Evolutionary conservation across 1,284 basidiomycete genomes (phyloP).

Genomic region (Microbotryomycetes sp.): DNA sequence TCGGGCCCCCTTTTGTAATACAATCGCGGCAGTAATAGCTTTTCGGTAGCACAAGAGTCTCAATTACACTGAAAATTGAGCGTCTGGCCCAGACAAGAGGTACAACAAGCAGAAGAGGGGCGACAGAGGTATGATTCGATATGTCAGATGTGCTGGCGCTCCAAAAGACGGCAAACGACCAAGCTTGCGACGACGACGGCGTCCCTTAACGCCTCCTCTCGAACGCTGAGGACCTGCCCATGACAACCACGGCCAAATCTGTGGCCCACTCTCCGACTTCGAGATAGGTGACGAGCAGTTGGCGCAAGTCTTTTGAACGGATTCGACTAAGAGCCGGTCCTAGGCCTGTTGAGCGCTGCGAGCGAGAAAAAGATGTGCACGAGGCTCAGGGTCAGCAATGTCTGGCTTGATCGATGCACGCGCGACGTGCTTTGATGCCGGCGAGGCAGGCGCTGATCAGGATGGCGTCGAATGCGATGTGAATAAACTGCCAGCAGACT

Average conservation of each 20-base stretch:
- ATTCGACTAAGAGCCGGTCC: slow-evolving; percentile 9
- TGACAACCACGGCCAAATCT: slow-evolving; percentile 20
- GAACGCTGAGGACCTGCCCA: slow-evolving; percentile 17
- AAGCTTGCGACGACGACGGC: too few species aligned
- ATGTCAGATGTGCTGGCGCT: too few species aligned
- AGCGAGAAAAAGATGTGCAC: not conserved
- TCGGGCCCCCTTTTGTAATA: too few species aligned
- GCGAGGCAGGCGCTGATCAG: slow-evolving; percentile 69
- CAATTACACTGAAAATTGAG: too few species aligned
- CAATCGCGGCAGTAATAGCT: too few species aligned
- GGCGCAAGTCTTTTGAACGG: slow-evolving; percentile 24
- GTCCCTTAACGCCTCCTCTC: slow-evolving; percentile 17
- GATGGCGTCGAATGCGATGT: slow-evolving; percentile 65
- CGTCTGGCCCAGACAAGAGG: too few species aligned
- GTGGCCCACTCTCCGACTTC: slow-evolving; percentile 27
- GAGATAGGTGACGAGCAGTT: slow-evolving; percentile 15
- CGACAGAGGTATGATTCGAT: too few species aligned
- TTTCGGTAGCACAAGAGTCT: too few species aligned
- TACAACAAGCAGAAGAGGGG: too few species aligned
- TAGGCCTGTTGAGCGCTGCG: not conserved
- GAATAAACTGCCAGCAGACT: slow-evolving; percentile 46
- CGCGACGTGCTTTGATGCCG: slow-evolving; percentile 61
- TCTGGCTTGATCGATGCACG: slow-evolving; percentile 62
- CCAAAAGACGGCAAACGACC: too few species aligned
- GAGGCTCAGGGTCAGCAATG: slow-evolving; percentile 13